phyloP scores from a whole-genome alignment of 805 yeast species.

The Candida quercuum region DNA sequence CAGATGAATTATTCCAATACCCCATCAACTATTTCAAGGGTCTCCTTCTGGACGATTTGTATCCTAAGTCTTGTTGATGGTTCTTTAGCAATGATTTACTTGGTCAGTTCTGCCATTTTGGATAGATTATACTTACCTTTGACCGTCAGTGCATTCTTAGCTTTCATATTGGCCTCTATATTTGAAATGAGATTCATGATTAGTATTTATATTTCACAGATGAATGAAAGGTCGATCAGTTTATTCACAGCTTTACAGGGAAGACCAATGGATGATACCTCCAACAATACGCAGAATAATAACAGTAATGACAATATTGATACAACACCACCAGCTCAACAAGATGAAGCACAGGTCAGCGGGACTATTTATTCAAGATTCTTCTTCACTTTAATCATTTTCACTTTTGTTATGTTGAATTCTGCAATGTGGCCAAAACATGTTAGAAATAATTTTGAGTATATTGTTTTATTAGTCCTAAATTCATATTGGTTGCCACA shows the following conservation, averaged over 20 bases:
- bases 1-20: constrained; percentile 73
- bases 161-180: constrained; percentile 63
- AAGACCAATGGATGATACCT: constrained; percentile 35
- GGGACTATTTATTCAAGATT: constrained; percentile 55
- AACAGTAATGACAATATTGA: constrained; percentile 11
- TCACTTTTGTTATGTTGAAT: constrained; percentile 52
- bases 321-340: constrained; percentile 19
- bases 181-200: constrained; percentile 75
- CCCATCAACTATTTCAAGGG: constrained; percentile 72
- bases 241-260: constrained; percentile 67
- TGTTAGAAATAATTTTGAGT: constrained; percentile 54
- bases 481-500: constrained; percentile 90
- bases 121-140: constrained; percentile 59
- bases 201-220: constrained; percentile 61
- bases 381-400: constrained; percentile 46
- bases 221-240: constrained; percentile 63
- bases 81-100: constrained; percentile 53
- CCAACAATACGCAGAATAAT: constrained; percentile 10
- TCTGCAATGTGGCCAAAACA: constrained; percentile 59
- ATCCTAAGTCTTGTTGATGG: constrained; percentile 67
- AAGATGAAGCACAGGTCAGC: constrained; percentile 49
- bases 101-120: constrained; percentile 51
- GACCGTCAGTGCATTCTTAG: constrained; percentile 62
- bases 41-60: constrained; percentile 65
- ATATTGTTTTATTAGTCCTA: constrained; percentile 39